phyloP scores from a whole-genome alignment of 2,329 filamentous ascomycete species.

The Ophiostoma triangulosporum region DNA sequence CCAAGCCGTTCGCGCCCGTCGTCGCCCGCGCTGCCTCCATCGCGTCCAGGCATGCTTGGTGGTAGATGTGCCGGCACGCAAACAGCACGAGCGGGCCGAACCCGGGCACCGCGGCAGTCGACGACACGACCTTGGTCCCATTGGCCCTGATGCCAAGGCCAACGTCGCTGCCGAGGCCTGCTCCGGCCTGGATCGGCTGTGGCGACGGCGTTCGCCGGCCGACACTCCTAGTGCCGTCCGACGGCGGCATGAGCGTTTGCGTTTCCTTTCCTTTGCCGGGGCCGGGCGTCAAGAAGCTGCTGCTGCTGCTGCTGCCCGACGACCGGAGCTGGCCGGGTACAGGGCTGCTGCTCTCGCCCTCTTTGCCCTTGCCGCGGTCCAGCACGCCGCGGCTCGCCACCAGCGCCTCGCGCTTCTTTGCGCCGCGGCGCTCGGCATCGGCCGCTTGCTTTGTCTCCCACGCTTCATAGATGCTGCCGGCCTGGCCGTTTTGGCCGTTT shows the following conservation, averaged over 20 bases:
- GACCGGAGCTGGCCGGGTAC: background rate
- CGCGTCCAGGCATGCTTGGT: slow-evolving; percentile 55
- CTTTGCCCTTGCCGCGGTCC: slow-evolving; percentile 26
- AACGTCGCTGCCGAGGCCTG: background rate
- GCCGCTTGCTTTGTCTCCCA: slow-evolving; percentile 55
- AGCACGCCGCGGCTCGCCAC: slow-evolving; percentile 15
- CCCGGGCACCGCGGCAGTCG: slow-evolving; percentile 19
- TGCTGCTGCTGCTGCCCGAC: slow-evolving; percentile 12
- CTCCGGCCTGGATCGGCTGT: background rate
- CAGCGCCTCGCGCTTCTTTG: slow-evolving; percentile 7
- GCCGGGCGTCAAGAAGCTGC: slow-evolving; percentile 12
- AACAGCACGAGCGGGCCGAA: slow-evolving; percentile 53
- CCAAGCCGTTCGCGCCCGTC: slow-evolving; percentile 17
- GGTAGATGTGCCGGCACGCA: slow-evolving; percentile 58
- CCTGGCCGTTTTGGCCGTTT: background rate
- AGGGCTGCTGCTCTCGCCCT: slow-evolving; percentile 8
- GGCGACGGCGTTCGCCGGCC: slow-evolving; percentile 6
- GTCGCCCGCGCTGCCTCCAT: slow-evolving; percentile 34
- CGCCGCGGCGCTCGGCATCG: slow-evolving; percentile 31
- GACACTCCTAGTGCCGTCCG: background rate
- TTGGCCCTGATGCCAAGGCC: background rate
- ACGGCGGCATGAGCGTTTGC: background rate
- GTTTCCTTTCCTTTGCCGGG: slow-evolving; percentile 34
- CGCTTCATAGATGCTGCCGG: slow-evolving; percentile 54
- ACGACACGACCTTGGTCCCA: background rate